Base-by-base conservation (phyloP, 1,284 basidiomycete genomes). In the Xerocomus nothofagi region DNA sequence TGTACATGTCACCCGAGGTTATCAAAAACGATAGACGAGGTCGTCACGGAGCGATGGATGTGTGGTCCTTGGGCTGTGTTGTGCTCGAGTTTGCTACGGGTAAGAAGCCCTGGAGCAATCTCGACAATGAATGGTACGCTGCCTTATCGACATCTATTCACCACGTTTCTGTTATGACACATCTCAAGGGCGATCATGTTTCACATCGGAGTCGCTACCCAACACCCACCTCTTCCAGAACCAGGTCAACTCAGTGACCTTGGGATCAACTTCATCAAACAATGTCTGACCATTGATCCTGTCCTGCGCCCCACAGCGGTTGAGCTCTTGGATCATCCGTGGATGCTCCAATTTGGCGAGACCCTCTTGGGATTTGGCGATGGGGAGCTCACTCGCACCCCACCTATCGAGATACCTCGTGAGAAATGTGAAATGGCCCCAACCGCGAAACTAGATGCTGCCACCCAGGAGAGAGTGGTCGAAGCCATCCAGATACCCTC, bases 1-100 rank as follows among this genome's bases (percentile, higher is more conserved):
- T 99, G 96, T 99, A 99, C 72, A 98, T 99, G 91, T 96, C 93
- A 10, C 97, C 97, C 1, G 97, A 99, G 67, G 88, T 98, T 42
- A 99, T 99, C 76, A 94, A 98, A 72, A 93, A 88, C 60, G 89
- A 92, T 59, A 85, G 78, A 58, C 83, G 87, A 15, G 91, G 93
- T 26, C 79, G 88, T 47, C 85, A 91, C 53, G 96, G 96, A n/a
- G 94, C 97, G 3, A 97, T 98, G 85, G 97, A 99, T 67, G 88
- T 99, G 39, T 99, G 97, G 97, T 90, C 89, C 27, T 72, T 99
- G 51, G 97, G 97, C 6, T 99, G 97, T 66, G 94, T 99, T 20
- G 86, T 99, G 3, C 81, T 99, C 33, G 96, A 99, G 67, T 95
- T 93, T 61, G 92, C 92, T 2, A 99, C 97, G 0, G 97, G 97